Evolutionary conservation across 768 basidiomycete genomes (phyloP), one percentile per base, ranked within the genome.

Genomic region (Austroboletus eburneus): DNA sequence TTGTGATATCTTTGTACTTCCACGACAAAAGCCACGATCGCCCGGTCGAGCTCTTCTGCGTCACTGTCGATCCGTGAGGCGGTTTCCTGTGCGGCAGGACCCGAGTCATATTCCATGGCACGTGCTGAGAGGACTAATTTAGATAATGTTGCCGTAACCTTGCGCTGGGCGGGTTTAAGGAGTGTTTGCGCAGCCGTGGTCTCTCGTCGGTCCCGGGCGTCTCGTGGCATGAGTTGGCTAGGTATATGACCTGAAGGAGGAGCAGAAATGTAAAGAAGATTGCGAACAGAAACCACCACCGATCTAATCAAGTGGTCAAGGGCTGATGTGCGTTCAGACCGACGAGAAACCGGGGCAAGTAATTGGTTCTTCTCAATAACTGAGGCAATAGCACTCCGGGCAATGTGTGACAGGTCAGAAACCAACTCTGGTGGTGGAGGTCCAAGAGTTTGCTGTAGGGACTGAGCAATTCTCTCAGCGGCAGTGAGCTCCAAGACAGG

Each of bases 41-140:
- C 86, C 29, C 79, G 76, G 50, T 87, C 85, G 9, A 90, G 73
- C 55, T 89, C 87, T 42, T 81, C 77, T 1, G 86, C 85, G 57
- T 89, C 87, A 5, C 79, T 75, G 57, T 86, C 82, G 50, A 89
- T 85, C 32, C 87, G 80, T 52, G 73, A 77, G 1, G 81, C 72
- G 13, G 84, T 85, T 50, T 87, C 82, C 10, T 73, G 64, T 4
- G 80, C 64, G 20, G 79, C 72, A 2, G 78, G 75, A 14, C 81
- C 83, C 0, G 85, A 83, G 57, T 90, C 85, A 50, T 87, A 89
- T 57, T 87, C 81, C 68, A 90, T 84, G 0, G 93, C 91, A 40
- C 95, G 85, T n/a, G 90, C 83, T 8, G 87, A 90, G 3, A 96
- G 78, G 24, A 95, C 88, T 23, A 97, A 74, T 62, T 93, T 86